Conservation (phyloP, 495 filamentous ascomycete species). For the Aspergillus haitiensis region DNA sequence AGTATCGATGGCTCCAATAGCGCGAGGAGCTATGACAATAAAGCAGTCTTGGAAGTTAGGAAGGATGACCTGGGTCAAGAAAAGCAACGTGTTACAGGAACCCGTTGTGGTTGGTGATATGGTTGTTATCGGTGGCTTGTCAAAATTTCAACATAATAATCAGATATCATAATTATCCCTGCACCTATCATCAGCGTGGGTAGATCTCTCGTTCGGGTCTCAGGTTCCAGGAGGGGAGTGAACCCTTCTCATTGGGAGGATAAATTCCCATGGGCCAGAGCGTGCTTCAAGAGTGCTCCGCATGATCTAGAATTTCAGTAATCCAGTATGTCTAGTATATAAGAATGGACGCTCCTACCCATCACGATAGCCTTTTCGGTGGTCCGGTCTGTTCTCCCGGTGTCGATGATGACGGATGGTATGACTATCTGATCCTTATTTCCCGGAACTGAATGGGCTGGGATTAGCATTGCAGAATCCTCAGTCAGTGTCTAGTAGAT, state of each 20-base stretch:
- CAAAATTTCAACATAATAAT: conserved; percentile 7
- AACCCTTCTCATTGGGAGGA: neutral
- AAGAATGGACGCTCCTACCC: neutral
- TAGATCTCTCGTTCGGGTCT: neutral
- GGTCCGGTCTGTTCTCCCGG: neutral
- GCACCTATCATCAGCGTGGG: conserved; percentile 9
- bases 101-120: conserved; percentile 35
- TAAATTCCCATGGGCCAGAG: neutral
- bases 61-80: conserved; percentile 11
- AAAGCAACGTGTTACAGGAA: conserved; percentile 32
- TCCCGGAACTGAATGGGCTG: neutral
- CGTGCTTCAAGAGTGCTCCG: conserved; percentile 2
- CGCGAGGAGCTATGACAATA: conserved; percentile 18
- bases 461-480: neutral
- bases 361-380: neutral
- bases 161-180: conserved; percentile 12
- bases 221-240: neutral
- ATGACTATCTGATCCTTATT: neutral
- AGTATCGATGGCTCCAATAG: conserved; percentile 18
- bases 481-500: no score
- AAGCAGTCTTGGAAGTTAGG: conserved; percentile 22
- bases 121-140: conserved; percentile 29
- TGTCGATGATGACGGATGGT: neutral
- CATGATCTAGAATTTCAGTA: conserved; percentile 1
- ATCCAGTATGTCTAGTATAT: neutral